Base-by-base conservation (phyloP, 306 rosid species). In the Fragaria ananassa region DNA sequence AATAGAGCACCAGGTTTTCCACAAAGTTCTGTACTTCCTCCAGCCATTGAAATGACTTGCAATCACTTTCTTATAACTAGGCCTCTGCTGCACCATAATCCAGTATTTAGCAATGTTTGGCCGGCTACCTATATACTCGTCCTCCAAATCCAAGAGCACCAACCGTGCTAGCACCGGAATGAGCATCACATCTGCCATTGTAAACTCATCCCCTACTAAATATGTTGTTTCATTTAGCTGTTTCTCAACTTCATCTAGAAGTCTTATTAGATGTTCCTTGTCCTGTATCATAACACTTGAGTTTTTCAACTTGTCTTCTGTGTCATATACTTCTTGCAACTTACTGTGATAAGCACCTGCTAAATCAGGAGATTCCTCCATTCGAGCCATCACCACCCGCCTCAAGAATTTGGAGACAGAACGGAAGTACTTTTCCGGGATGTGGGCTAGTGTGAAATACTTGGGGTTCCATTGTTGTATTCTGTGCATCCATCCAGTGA, bases 391-490 rank as follows among this genome's bases (percentile, higher is more conserved):
- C 72, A 85, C 66, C 60, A 92, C 97, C 51, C 82, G 89, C 80
- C 99, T 85, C 74, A 86, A 66, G 83, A 95, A 95, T 86, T 85
- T 95, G 14, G 92, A 87, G 60, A 88, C 93, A n/a, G 74, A 84
- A 42, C 74, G 56, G 7, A 87, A 84, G 77, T 95, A 84, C 86
- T 89, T 89, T 2, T 89, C 89, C 0, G 98, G 99, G 46, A 91
- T 66, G 76, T 91, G 93, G 70, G 82, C 82, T 67, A 92, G 98
- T 14, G 93, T 76, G 79, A 96, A 91, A 53, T 74, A 88, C 83
- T 87, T 88, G 0, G 98, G 88, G 77, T 96, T 87, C 99, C 98
- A 96, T 23, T 87, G 87, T 88, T 91, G 91, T 85, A 96, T 89
- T 87, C 81, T 89, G 68, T 86, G 91, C 97, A 96, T 96, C 99